phyloP scores from a whole-genome alignment of 257 asterid species.

The Fraxinus americana region DNA sequence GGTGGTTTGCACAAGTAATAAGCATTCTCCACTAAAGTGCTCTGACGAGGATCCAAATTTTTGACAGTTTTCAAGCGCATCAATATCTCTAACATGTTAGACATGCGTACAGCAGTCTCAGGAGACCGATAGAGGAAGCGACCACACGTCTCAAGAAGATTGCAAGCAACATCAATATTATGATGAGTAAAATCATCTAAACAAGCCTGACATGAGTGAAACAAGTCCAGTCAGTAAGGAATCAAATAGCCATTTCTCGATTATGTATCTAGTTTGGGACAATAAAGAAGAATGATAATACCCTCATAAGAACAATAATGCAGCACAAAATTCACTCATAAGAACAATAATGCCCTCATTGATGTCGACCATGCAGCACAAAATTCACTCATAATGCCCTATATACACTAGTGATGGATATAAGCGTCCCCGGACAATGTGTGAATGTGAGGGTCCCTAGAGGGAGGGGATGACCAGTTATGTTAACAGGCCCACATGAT shows the following conservation, averaged over 20 bases:
- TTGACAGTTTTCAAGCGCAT: slow-evolving; percentile 98
- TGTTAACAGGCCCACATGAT: not conserved
- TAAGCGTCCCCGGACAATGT: slow-evolving; percentile 10
- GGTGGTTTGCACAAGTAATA: slow-evolving; percentile 98
- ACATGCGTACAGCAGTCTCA: slow-evolving; percentile 88
- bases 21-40: slow-evolving; percentile 96
- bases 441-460: not conserved
- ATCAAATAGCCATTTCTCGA: not conserved
- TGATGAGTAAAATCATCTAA: slow-evolving; percentile 98
- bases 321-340: slow-evolving; percentile 12
- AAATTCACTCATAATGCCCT: slow-evolving; percentile 19
- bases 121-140: slow-evolving; percentile 97
- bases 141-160: slow-evolving; percentile 99
- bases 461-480: not conserved
- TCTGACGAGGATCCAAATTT: slow-evolving; percentile 98
- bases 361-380: not conserved
- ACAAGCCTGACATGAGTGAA: slow-evolving; percentile 68
- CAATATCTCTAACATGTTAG: slow-evolving; percentile 95
- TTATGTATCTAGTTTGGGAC: not conserved
- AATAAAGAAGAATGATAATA: not conserved
- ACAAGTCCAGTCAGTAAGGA: slow-evolving; percentile 19
- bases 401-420: slow-evolving; percentile 10
- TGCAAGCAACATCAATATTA: slow-evolving; percentile 95
- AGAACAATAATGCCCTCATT: not conserved
- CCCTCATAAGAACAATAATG: not conserved